Conservation (phyloP, 1,284 basidiomycete genomes). For the Ustilago trichophora region DNA sequence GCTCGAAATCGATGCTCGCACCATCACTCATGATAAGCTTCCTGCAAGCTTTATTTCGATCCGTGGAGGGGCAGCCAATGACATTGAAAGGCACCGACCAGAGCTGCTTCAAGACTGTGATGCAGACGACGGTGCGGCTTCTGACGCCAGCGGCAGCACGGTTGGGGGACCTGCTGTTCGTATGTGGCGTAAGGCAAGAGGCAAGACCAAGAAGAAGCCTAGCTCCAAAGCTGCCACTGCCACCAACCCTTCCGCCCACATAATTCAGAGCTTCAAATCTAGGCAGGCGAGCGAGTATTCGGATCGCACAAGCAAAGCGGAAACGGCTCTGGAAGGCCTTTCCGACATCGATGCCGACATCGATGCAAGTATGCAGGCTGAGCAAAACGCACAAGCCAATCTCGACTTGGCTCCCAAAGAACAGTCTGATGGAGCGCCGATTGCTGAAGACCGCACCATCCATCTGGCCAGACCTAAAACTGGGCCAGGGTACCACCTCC, state of each 20-base stretch:
- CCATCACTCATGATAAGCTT: slow-evolving; percentile 16
- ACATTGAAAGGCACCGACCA: slow-evolving; percentile 42
- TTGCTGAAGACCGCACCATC: not conserved
- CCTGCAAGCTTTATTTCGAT: slow-evolving; percentile 20
- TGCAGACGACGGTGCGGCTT: slow-evolving; percentile 22
- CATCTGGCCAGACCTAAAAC: not conserved
- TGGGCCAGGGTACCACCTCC: slow-evolving; percentile 7
- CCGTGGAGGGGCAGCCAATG: not conserved
- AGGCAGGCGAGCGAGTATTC: slow-evolving; percentile 21
- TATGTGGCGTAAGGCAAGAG: slow-evolving; percentile 50
- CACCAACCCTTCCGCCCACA: too few species aligned
- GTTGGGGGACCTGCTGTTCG: slow-evolving; percentile 48
- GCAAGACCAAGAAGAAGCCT: slow-evolving; percentile 35
- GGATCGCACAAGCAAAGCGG: slow-evolving; percentile 36
- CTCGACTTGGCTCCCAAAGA: too few species aligned
- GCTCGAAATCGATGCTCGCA: slow-evolving; percentile 11
- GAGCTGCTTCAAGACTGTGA: slow-evolving; percentile 44
- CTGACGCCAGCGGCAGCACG: slow-evolving; percentile 50
- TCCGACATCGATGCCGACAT: slow-evolving; percentile 8
- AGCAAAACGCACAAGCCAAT: too few species aligned
- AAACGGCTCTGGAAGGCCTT: slow-evolving; percentile 26
- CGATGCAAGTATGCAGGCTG: not conserved
- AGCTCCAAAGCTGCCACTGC: not conserved
- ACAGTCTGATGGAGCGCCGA: too few species aligned
- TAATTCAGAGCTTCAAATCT: too few species aligned